Base-by-base conservation (phyloP, 2,329 filamentous ascomycete genomes). In the Geosmithia putterillii region DNA sequence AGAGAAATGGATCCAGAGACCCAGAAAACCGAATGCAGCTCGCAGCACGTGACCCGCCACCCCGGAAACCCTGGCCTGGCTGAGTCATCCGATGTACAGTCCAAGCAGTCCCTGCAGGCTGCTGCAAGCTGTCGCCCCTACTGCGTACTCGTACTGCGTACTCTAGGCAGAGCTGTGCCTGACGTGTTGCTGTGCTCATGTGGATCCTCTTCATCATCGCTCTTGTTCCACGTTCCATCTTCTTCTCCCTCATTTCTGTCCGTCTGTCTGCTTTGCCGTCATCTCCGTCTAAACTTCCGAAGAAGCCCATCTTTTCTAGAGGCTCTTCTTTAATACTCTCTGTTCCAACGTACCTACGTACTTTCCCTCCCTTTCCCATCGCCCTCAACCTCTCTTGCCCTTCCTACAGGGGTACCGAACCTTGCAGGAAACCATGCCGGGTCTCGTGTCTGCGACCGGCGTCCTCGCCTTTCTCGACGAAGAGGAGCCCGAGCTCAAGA, bases 381-480 rank as follows among this genome's bases (percentile, higher is more conserved):
- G 44, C 48, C 45, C 28, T 42, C 42, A 42, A 38, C 45, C 28
- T 32, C 5, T 32, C 28, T 32, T 12, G 4, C 10, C 5, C 10
- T 4, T 12, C 10, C 10, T 32, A 32, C 28, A 32, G 10, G 28
- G 28, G 28, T 32, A 6, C 23, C 23, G 10, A 9, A 14, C 10
- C 15, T 12, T 12, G 28, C 15, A 12, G 28, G 10, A 32, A 36
- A 38, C 19, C 34, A 98, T 96, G 92, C 86, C 92, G 61, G 87
- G 86, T 62, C 77, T 96, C 61, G 86, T 89, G 58, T 95, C 90
- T 54, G 92, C 92, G 52, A 90, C 86, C 52, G 92, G 92, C 64
- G 81, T 98, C 46, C 79, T 98, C 60, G 90, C 88, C 69, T 95
- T 95, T 65, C 78, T 98, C 49, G 84, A 87, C 52, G 92, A 98